Conservation (phyloP, 1,284 basidiomycete species). For the Cutaneotrichosporon daszewskae region DNA sequence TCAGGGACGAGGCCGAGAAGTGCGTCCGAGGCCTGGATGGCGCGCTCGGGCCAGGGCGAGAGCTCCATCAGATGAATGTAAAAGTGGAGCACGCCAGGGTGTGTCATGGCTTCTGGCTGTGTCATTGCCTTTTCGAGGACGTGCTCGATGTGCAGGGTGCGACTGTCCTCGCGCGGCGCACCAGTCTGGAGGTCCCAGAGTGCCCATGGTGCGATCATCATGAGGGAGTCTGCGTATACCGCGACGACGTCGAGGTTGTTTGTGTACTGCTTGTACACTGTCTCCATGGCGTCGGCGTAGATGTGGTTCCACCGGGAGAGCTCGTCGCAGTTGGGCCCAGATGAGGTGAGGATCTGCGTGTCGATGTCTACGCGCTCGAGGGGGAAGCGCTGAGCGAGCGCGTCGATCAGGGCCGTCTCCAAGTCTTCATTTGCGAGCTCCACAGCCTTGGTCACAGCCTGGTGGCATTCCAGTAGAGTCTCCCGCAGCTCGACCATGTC, state of each 20-base stretch:
- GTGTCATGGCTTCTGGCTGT: slow-evolving; percentile 8
- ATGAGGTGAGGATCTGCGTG: too few relatives aligned
- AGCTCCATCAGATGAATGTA: slow-evolving; percentile 44
- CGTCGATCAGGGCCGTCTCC: slow-evolving; percentile 11
- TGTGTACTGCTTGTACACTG: slow-evolving; percentile 23
- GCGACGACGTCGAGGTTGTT: slow-evolving; percentile 33
- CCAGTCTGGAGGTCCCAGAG: slow-evolving; percentile 42
- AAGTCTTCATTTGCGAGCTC: slow-evolving; percentile 6
- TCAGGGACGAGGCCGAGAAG: slow-evolving; percentile 35
- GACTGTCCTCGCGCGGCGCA: slow-evolving; percentile 16
- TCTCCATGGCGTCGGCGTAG: slow-evolving; percentile 30
- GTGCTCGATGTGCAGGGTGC: slow-evolving; percentile 22
- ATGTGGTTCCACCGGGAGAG: slow-evolving; percentile 24
- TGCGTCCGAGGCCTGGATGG: slow-evolving; percentile 27
- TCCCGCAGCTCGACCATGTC: slow-evolving; percentile 16
- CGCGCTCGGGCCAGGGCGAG: slow-evolving; percentile 32
- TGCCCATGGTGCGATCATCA: slow-evolving; percentile 39
- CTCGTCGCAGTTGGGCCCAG: slow-evolving; percentile 3
- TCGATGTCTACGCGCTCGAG: background rate
- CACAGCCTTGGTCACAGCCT: slow-evolving; percentile 5
- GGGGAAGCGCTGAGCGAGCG: slow-evolving; percentile 17
- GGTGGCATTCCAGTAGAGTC: slow-evolving; percentile 10
- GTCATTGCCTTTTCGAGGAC: slow-evolving; percentile 28
- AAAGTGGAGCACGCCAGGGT: slow-evolving; percentile 39
- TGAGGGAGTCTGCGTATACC: slow-evolving; percentile 35